Percentiles rank a stretch among this genome's conserved stretches.
Conservation (phyloP, 2,329 filamentous ascomycete genomes). For the Apiospora phragmitis region DNA sequence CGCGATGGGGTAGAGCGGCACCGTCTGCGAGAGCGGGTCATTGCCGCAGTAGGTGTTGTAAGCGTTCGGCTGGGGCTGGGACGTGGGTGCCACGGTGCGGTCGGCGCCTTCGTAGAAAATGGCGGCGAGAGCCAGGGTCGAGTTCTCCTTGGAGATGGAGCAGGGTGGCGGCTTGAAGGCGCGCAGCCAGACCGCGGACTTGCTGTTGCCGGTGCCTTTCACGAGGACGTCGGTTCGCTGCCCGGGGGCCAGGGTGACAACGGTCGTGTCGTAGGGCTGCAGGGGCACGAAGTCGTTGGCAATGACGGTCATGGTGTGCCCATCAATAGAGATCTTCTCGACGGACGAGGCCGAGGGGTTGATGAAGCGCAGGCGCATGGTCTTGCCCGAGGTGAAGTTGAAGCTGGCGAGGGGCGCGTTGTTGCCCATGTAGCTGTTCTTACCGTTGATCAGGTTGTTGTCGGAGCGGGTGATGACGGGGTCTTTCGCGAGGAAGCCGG, state of each 20-base stretch:
- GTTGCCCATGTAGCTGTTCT: constrained; percentile 36
- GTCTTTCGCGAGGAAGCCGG: constrained; percentile 23
- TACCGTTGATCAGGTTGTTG: constrained; percentile 35
- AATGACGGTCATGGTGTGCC: constrained; percentile 47
- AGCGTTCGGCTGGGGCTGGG: constrained; percentile 15
- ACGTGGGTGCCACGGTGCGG: constrained; percentile 13
- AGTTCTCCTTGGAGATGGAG: constrained; percentile 17
- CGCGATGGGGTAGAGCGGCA: constrained; percentile 15
- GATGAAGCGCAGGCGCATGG: constrained; percentile 41
- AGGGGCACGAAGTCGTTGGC: constrained; percentile 49
- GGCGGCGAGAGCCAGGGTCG: constrained; percentile 18
- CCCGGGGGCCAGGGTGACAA: constrained; percentile 19
- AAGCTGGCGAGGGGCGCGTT: constrained; percentile 24
- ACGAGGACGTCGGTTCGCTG: constrained; percentile 23
- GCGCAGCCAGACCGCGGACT: constrained; percentile 21
- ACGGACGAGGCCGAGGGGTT: constrained; percentile 39
- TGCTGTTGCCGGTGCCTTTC: constrained; percentile 14
- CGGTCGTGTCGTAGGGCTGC: constrained; percentile 45
- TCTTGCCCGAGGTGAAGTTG: constrained; percentile 36
- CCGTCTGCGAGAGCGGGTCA: constrained; percentile 17
- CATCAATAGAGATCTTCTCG: constrained; percentile 41
- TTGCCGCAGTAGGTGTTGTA: constrained; percentile 23
- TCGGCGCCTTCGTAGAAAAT: constrained; percentile 22
- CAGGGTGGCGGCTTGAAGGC: constrained; percentile 23
- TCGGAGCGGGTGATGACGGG: constrained; percentile 24